Evolutionary conservation across 345 rosid genomes (phyloP).

Genomic region (Eucalyptus grandis): DNA sequence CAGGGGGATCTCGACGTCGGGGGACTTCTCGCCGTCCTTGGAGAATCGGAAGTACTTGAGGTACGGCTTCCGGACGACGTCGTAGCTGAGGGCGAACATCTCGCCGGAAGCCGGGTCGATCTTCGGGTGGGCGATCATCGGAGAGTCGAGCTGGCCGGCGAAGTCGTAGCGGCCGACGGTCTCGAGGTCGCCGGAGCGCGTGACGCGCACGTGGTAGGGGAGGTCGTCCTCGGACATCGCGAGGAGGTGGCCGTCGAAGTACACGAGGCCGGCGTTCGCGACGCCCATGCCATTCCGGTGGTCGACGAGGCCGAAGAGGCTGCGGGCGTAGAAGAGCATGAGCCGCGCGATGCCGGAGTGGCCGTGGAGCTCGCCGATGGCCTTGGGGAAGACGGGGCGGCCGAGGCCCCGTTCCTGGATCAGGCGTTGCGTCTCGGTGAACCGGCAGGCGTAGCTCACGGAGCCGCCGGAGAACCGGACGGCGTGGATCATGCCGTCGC

Average conservation of each 20-base stretch:
- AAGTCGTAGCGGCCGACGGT: slow-evolving; percentile 67
- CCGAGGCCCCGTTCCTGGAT: slow-evolving; percentile 39
- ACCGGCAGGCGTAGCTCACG: slow-evolving; percentile 79
- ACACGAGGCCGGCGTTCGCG: slow-evolving; percentile 84
- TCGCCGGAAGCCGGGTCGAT: slow-evolving; percentile 62
- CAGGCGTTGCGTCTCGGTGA: slow-evolving; percentile 28
- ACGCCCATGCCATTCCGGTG: slow-evolving; percentile 68
- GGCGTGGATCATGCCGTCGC: slow-evolving; percentile 96
- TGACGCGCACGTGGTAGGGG: slow-evolving; percentile 71
- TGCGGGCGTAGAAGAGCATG: slow-evolving; percentile 61
- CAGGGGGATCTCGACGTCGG: slow-evolving; percentile 71
- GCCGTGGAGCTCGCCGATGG: slow-evolving; percentile 85
- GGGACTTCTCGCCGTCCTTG: slow-evolving; percentile 53
- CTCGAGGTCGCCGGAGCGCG: slow-evolving; percentile 55
- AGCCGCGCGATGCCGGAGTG: slow-evolving; percentile 71
- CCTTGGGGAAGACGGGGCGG: slow-evolving; percentile 74
- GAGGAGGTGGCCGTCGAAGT: slow-evolving; percentile 57
- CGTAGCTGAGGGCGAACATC: slow-evolving; percentile 74
- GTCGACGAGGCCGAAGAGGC: slow-evolving; percentile 55
- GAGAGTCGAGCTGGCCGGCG: slow-evolving; percentile 37
- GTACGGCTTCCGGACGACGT: slow-evolving; percentile 72
- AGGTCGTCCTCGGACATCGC: slow-evolving; percentile 94
- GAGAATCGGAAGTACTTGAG: slow-evolving; percentile 64
- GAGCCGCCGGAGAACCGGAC: slow-evolving; percentile 40
- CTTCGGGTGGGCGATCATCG: slow-evolving; percentile 97